Evolutionary conservation across 805 yeast species (phyloP), one percentile per base, ranked within the genome.

Genomic region (Ogataea salicorniae): DNA sequence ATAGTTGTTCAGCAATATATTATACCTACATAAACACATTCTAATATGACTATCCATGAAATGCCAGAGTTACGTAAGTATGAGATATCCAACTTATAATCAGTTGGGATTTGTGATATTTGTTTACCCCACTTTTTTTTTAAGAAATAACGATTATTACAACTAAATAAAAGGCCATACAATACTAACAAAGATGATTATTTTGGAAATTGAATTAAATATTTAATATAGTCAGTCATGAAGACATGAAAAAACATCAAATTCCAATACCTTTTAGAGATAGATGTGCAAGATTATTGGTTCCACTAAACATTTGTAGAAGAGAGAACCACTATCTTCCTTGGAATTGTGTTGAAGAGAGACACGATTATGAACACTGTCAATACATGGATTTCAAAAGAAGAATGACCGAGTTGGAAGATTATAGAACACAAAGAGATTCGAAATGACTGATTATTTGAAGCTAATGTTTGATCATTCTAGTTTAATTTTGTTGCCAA

Each of bases 361-460:
- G 89, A 64, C 95, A 88, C 58, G 81, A 61, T 38, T 88, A 90
- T 74, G 96, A 87, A 66, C 85, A 85, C 63, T 87, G 96, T 66
- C 86, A 87, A 68, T 84, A 84, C 64, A 67, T 82, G 66, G 95
- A 88, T 63, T 87, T 84, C 71, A 76, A 81, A 64, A 79, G 94
- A 71, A 79, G 96, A 68, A 87, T 84, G 49, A 74, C 80, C 62
- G 91, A 84, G 69, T 72, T 85, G 65, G 77, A 80, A 60, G 75
- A 74, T 49, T 68, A 74, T 56, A 83, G 81, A 63, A 76, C 62
- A 42, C 55, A 60, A 48, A 57, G 70, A 50, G 64, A 59, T 41
- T 55, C 53, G 6, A 7, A 17, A 20, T 35, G 43, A 22, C 8
- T 23, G 29, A 23, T 23, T 4, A 23, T 9, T 23, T 23, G 29